These are phyloP conservation scores for Globisporangium sylvaticum DNA, from an alignment of 352 stramenopile genomes.

Conservation along the genomic window DNA sequence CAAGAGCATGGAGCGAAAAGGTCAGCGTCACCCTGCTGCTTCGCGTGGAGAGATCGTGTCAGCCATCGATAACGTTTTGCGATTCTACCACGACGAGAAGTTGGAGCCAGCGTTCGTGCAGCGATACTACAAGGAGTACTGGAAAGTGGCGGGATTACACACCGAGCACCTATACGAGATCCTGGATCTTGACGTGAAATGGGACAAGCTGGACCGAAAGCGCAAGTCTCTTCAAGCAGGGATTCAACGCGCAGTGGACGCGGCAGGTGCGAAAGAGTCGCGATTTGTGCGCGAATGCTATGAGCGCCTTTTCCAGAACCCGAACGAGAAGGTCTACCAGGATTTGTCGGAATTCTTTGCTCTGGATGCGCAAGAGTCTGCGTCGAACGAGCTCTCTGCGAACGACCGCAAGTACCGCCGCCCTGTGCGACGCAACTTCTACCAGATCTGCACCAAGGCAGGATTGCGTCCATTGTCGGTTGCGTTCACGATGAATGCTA, in stretches of 20 bases:
- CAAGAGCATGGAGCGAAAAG: conserved; percentile 64
- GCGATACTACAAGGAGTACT: conserved; percentile 90
- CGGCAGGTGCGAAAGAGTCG: conserved; percentile 67
- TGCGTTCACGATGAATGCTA: conserved; percentile 86
- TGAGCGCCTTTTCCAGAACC: conserved; percentile 58
- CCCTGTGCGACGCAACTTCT: conserved; percentile 80
- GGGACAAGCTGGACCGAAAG: conserved; percentile 86
- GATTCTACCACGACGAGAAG: conserved; percentile 89
- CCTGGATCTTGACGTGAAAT: conserved; percentile 83
- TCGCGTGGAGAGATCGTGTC: conserved; percentile 83
- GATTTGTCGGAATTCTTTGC: conserved; percentile 86
- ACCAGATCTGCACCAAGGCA: conserved; percentile 86
- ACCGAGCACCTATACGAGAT: conserved; percentile 84
- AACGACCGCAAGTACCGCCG: conserved; percentile 67
- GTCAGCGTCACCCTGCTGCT: conserved; percentile 40
- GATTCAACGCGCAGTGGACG: conserved; percentile 64
- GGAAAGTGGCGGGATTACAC: conserved; percentile 81
- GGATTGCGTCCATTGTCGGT: conserved; percentile 62
- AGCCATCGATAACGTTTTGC: conserved; percentile 83
- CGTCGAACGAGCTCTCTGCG: conserved; percentile 40
- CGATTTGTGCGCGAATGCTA: conserved; percentile 83
- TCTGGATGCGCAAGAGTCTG: conserved; percentile 61
- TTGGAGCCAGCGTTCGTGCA: conserved; percentile 86
- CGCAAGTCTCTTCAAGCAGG: conserved; percentile 68
- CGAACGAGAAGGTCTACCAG: conserved; percentile 82